Conservation (phyloP, 192 early-diverging fungal genomes). For the Umbelopsis sp. region DNA sequence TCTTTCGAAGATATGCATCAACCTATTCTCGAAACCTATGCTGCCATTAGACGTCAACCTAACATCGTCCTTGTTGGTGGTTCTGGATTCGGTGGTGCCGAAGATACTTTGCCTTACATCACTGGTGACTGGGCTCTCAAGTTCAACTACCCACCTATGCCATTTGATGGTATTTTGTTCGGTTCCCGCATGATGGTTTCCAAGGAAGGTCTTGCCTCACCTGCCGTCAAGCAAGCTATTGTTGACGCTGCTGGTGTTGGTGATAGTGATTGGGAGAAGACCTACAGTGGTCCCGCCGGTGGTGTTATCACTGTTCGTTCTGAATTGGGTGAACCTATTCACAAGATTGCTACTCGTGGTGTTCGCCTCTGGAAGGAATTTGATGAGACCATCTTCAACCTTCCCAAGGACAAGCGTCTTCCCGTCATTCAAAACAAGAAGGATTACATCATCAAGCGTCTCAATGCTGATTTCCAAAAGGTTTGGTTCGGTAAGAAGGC, state of each 20-base stretch:
- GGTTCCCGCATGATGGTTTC: constrained; percentile 98
- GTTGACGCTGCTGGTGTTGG: constrained; percentile 78
- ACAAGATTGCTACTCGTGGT: constrained; percentile 88
- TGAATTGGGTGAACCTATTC: constrained; percentile 92
- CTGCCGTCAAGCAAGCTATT: constrained; percentile 85
- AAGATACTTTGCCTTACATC: constrained; percentile 86
- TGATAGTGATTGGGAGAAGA: constrained; percentile 84
- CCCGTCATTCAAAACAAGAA: constrained; percentile 75
- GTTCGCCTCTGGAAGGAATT: constrained; percentile 79
- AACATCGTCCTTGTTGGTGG: constrained; percentile 91
- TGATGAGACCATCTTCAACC: constrained; percentile 75
- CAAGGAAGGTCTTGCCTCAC: constrained; percentile 80
- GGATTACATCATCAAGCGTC: constrained; percentile 83
- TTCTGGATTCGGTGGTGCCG: constrained; percentile 87
- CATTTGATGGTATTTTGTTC: constrained; percentile 92
- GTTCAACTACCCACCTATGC: constrained; percentile 90
- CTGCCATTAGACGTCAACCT: constrained; percentile 73
- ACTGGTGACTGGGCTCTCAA: constrained; percentile 89
- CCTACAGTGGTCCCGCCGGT: constrained; percentile 74
- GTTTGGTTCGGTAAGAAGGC: constrained; percentile 93
- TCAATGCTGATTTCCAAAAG: constrained; percentile 92
- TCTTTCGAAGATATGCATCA: constrained; percentile 95
- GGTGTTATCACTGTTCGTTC: constrained; percentile 87
- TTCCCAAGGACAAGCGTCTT: constrained; percentile 82
- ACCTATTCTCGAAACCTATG: constrained; percentile 87